Base-by-base conservation (phyloP, 1,139 yeast species). In the Taphrina wiesneri region DNA sequence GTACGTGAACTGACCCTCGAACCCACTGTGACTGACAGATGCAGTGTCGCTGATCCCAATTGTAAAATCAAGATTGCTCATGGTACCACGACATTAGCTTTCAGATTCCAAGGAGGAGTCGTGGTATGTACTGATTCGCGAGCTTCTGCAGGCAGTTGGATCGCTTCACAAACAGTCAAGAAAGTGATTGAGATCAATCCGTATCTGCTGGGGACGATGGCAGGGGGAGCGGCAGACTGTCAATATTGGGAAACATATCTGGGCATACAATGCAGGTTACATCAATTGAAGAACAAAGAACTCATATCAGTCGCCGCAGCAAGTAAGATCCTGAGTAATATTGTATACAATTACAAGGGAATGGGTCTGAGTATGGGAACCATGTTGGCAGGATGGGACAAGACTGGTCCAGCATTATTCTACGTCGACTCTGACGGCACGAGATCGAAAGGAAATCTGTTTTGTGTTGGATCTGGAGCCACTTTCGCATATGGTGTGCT, bases 181-280 rank as follows among this genome's bases (percentile, higher is more conserved):
- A 93, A 93, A 78, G 99, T 93, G 64, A 92, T 93, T 75, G 93
- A 93, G 77, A 93, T 93, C 79, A 95, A 95, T 77, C 97, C 98
- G 75, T 67, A 59, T 66, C 79, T 93, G 72, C 83, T 93, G 73
- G 99, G 99, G 71, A 93, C 99, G 36, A 87, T 93, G 97, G 99
- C 99, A 43, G 99, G 99, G 79, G 98, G 98, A 81, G 99, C 99
- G 63, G 99, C 99, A 30, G 99, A 93, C 79, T 93, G 99, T 82
- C 99, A 95, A 78, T 95, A 83, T 78, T 93, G 99, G 99, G 98
- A 93, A 79, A 90, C 97, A 32, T 93, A 98, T 98, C 83, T 93
- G 70, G 99, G 99, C 71, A 82, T 96, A 23, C 98, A 93, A 78
- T 93, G 99, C 80, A 84, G 99, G 74, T 80, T 93, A 73, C 96